Base-by-base conservation (phyloP, 2,329 filamentous ascomycete genomes). In the Fusarium denticulatum region DNA sequence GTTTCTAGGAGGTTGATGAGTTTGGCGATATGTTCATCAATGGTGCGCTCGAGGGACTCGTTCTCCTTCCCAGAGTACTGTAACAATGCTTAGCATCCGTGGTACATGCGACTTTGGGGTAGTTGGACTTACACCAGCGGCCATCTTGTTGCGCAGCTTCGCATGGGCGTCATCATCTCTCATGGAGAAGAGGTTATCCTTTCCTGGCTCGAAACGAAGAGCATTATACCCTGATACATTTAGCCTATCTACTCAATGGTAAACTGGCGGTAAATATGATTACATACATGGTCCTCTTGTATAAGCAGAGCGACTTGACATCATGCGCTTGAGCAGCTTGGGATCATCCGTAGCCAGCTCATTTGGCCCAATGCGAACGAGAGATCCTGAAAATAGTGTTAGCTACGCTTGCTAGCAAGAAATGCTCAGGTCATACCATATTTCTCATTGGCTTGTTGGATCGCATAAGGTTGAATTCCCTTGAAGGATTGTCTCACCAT, bases 51-150 rank as follows among this genome's bases (percentile, higher is more conserved):
- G 6, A 90, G 78, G 2, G 82, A 81, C 4, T 83, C 80, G 40
- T 89, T 89, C 56, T 89, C 88, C 60, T 86, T 85, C 6, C 88
- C 88, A 6, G 88, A 86, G 73, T 90, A 90, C 86, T 87, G 36
- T 37, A 20, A 20, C 8, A 20, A 18, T 37, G 16, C 18, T 37
- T 37, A 37, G 9, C 16, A 37, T 20, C 5, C 10, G 16, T 37
- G 15, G 16, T 20, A 4, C 18, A 37, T 18, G 16, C 16, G 18
- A 11, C 16, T 37, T 11, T 11, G 10, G 18, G 36, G 36, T 20
- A 16, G 11, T 37, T 4, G 5, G 15, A n/a, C 82, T 66, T 80
- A 87, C 88, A 3, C 86, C 88, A 4, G 85, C 81, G 7, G 85
- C 82, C 82, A 90, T 85, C 69, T 88, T 86, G 72, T 85, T 85